These are phyloP conservation scores for Massariosphaeria phaeospora DNA, from an alignment of 495 filamentous ascomycete genomes.

Conservation along the genomic window DNA sequence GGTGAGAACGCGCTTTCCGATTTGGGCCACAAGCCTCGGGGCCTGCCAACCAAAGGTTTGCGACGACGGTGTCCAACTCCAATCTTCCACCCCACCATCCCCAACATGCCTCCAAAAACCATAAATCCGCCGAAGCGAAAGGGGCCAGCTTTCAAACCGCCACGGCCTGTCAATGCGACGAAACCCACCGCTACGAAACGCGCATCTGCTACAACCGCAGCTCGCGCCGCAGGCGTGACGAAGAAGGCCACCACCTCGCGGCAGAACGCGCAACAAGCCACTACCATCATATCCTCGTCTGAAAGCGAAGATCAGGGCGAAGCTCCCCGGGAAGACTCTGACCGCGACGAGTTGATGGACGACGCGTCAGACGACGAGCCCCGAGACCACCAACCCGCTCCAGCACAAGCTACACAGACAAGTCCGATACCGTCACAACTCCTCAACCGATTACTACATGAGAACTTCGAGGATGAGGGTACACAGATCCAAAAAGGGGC, in stretches of 20 bases:
- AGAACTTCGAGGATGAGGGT: constrained; percentile 64
- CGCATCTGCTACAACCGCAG: constrained; percentile 5
- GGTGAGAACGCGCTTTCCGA: too few relatives aligned
- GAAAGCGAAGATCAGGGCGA: constrained; percentile 17
- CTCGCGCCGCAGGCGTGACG: constrained; percentile 2
- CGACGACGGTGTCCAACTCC: background rate
- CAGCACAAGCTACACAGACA: background rate
- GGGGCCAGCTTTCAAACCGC: constrained; percentile 31
- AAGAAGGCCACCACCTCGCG: constrained; percentile 7
- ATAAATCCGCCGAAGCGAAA: constrained; percentile 15
- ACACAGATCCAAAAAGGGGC: constrained; percentile 77
- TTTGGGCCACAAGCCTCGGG: too few relatives aligned
- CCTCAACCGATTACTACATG: constrained; percentile 68
- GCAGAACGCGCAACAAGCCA: background rate
- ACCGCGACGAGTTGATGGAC: constrained; percentile 67
- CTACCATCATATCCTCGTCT: constrained; percentile 22
- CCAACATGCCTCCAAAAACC: constrained; percentile 24
- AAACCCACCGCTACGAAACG: constrained; percentile 10
- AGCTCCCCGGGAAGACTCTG: background rate
- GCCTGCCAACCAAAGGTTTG: too few relatives aligned
- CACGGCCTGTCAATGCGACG: constrained; percentile 26
- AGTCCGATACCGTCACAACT: constrained; percentile 64
- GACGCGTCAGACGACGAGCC: constrained; percentile 44
- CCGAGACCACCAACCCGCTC: background rate
- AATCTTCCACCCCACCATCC: background rate